Evolutionary conservation across 495 filamentous ascomycete species (phyloP).

Genomic region (Alectoria sarmentosa): DNA sequence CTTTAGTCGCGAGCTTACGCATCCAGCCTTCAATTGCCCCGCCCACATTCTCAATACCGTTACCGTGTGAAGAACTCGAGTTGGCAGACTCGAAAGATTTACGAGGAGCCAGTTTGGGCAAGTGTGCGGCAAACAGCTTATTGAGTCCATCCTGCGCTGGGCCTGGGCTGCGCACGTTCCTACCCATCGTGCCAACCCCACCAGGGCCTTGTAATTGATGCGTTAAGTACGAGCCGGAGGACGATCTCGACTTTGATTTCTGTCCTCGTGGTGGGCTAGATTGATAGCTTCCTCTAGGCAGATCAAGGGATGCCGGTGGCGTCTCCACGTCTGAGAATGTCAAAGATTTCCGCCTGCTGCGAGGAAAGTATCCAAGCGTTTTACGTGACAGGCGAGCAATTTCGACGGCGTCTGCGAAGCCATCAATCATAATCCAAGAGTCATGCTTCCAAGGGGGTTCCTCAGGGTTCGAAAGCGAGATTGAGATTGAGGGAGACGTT

Average conservation of each 20-base stretch:
- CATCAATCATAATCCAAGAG: conserved; percentile 75
- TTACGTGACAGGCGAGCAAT: conserved; percentile 79
- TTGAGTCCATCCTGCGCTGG: conserved; percentile 76
- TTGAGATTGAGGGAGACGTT: conserved; percentile 25
- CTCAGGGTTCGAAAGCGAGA: conserved; percentile 24
- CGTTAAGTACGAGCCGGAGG: conserved; percentile 29
- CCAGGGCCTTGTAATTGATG: conserved; percentile 63
- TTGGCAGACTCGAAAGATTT: conserved; percentile 38
- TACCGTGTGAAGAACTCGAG: conserved; percentile 44
- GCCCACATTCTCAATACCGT: conserved; percentile 67
- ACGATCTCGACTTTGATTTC: conserved; percentile 26
- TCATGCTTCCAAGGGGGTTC: conserved; percentile 73
- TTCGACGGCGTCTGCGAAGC: conserved; percentile 61
- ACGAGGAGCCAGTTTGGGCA: conserved; percentile 61
- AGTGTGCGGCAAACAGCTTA: conserved; percentile 66
- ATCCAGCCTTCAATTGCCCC: conserved; percentile 86
- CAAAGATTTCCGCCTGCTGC: conserved; percentile 73
- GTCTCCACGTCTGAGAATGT: conserved; percentile 51
- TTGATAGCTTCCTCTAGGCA: conserved; percentile 37
- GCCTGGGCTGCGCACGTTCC: conserved; percentile 61
- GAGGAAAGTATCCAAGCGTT: conserved; percentile 85
- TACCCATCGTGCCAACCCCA: conserved; percentile 72
- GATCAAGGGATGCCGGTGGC: conserved; percentile 55
- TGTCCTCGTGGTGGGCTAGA: conserved; percentile 34
- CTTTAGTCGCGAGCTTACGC: conserved; percentile 62